Conservation (phyloP, 495 filamentous ascomycete species). For the Podospora didyma region DNA sequence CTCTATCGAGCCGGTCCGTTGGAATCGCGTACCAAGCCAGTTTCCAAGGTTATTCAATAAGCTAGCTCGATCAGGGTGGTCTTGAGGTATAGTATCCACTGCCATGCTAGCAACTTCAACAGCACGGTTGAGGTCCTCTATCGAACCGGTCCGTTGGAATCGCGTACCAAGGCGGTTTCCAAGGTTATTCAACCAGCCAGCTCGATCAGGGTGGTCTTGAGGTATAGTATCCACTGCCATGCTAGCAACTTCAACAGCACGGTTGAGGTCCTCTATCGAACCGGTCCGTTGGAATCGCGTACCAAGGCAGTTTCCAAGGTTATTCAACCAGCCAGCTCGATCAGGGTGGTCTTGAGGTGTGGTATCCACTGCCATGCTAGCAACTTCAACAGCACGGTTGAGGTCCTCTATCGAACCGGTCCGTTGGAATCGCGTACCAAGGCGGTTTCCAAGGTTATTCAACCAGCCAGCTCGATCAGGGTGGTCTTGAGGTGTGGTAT, state of each 20-base stretch:
- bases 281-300: not conserved
- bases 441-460: not conserved
- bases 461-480: not conserved
- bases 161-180: not conserved
- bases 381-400: not conserved
- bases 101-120: not conserved
- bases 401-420: not conserved
- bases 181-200: conserved; percentile 2
- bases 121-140: not conserved
- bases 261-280: not conserved
- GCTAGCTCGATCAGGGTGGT: not conserved
- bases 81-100: not conserved
- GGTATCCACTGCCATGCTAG: not conserved
- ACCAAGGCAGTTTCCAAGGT: not conserved
- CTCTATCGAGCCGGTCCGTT: not conserved
- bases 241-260: not conserved
- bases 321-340: not conserved
- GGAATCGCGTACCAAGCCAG: not conserved
- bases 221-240: not conserved
- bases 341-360: not conserved
- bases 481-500: not conserved
- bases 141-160: not conserved
- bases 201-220: not conserved
- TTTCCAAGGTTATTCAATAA: conserved; percentile 1
- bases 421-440: not conserved